Evolutionary conservation across 2,329 filamentous ascomycete species (phyloP), one percentile per base, ranked within the genome.

Genomic region (Aspergillus brasiliensis): DNA sequence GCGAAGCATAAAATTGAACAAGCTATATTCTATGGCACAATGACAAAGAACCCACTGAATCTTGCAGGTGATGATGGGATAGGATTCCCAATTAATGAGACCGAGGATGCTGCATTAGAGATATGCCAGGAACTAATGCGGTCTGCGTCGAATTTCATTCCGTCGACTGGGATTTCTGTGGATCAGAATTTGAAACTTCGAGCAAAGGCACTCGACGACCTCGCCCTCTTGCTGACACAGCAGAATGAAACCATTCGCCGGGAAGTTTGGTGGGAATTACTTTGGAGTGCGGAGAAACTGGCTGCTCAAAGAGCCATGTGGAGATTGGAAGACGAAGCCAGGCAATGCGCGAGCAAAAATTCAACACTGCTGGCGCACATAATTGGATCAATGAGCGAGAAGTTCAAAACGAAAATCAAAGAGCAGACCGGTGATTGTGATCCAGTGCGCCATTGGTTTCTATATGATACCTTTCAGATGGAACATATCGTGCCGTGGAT

Each of bases 251-350:
- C 86, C 2, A 75, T 98, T 5, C 86, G 90, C 64, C 85, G 86
- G 42, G 79, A 79, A 23, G 88, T 88, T 1, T 87, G 88, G 66
- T 98, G 93, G 92, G 83, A 84, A 63, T 78, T 99, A 31, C 80
- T 99, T n/a, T 91, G 88, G 82, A 88, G 94, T 69, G 94, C 94
- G 0, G 95, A 99, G 75, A 97, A 93, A 76, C 84, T 98, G 78
- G 87, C 89, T 46, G 91, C 92, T 37, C 91, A 92, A 17, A 84
- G 85, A 61, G 83, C 87, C 48, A 82, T 98, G 38, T 98, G 94
- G 92, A 88, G 87, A 62, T 82, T 86, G 56, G 92, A 96, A 69
- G 91, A 97, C 71, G 80, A 82, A 7, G 88, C 89, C 54, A 82
- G 88, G 7, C 81, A 84, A 54, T 81, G 81, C 53, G 84, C 69